Percentiles rank a stretch among this genome's conserved stretches.
Conservation (phyloP, 768 basidiomycete genomes). For the Sporobolomyces phaffii region DNA sequence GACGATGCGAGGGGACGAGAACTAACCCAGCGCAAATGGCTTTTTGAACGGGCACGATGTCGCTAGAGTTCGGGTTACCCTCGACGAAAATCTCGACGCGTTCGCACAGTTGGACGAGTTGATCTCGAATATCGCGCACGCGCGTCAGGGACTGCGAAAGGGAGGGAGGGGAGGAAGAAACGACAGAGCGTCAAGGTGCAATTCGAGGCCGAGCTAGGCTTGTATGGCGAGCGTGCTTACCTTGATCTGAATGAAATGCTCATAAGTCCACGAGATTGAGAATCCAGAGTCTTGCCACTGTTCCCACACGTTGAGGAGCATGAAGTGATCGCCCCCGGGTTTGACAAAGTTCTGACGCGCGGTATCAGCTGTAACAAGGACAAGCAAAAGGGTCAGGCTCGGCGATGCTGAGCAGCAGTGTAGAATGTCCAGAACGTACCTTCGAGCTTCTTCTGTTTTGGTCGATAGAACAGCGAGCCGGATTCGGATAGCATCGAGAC, state of each 20-base stretch:
- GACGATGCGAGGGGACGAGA: background rate
- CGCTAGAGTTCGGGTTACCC: slow-evolving; percentile 83
- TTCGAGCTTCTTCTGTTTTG: slow-evolving; percentile 82
- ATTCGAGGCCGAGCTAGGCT: no score
- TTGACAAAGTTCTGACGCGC: slow-evolving; percentile 95
- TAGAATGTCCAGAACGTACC: slow-evolving; percentile 11
- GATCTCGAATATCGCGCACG: slow-evolving; percentile 85
- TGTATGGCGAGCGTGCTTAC: no score
- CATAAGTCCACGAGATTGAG: slow-evolving; percentile 89
- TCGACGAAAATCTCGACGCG: slow-evolving; percentile 88
- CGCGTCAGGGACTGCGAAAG: slow-evolving; percentile 66
- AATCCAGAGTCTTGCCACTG: slow-evolving; percentile 98
- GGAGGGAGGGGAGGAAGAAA: no score
- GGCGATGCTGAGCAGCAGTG: no score
- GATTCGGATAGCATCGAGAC: slow-evolving; percentile 97
- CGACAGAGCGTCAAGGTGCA: no score
- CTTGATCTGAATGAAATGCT: slow-evolving; percentile 52
- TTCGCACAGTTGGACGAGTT: slow-evolving; percentile 90
- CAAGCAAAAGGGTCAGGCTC: no score
- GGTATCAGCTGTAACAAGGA: slow-evolving; percentile 80
- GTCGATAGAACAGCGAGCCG: slow-evolving; percentile 86
- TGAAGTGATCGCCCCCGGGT: slow-evolving; percentile 94
- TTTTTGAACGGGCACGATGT: slow-evolving; percentile 89
- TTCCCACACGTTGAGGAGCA: slow-evolving; percentile 94
- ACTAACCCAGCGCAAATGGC: slow-evolving; percentile 70